Evolutionary conservation across 2,329 filamentous ascomycete species (phyloP).

Genomic region (Bipolaris gigantea): DNA sequence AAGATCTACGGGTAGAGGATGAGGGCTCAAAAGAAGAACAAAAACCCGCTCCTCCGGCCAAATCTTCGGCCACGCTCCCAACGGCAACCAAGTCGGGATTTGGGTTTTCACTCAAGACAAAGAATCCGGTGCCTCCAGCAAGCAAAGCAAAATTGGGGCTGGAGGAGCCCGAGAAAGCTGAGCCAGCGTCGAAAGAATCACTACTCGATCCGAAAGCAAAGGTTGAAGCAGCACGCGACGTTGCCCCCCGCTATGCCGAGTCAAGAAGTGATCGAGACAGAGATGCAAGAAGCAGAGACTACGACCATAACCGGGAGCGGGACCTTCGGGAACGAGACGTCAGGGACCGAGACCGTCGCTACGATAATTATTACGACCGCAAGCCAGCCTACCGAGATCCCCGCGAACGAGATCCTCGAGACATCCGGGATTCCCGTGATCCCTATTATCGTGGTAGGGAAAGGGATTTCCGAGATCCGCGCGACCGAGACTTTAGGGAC

Average conservation of each 20-base stretch:
- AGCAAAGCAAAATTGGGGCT: constrained; percentile 56
- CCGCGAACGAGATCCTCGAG: constrained; percentile 30
- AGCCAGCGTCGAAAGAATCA: constrained; percentile 45
- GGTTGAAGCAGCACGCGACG: constrained; percentile 39
- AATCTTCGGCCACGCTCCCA: constrained; percentile 54
- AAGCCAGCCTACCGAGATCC: constrained; percentile 33
- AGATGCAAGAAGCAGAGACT: constrained; percentile 23
- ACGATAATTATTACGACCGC: constrained; percentile 31
- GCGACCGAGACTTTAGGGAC: constrained; percentile 32
- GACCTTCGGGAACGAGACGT: constrained; percentile 46
- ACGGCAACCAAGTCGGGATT: constrained; percentile 62
- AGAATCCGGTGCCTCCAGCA: constrained; percentile 59
- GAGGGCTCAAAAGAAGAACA: constrained; percentile 55
- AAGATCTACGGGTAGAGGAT: constrained; percentile 68
- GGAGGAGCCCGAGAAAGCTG: constrained; percentile 39
- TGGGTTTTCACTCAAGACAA: constrained; percentile 88
- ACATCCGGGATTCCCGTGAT: constrained; percentile 22
- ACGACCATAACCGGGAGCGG: constrained; percentile 42
- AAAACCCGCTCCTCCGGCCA: constrained; percentile 57
- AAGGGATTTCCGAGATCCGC: constrained; percentile 18
- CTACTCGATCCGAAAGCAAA: constrained; percentile 44
- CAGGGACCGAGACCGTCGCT: constrained; percentile 47
- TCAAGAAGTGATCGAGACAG: constrained; percentile 30
- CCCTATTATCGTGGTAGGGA: constrained; percentile 23
- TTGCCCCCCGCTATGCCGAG: constrained; percentile 26